These are phyloP conservation scores for Calonectria honghensis DNA, from an alignment of 2,329 filamentous ascomycete species.

Conservation along the genomic window DNA sequence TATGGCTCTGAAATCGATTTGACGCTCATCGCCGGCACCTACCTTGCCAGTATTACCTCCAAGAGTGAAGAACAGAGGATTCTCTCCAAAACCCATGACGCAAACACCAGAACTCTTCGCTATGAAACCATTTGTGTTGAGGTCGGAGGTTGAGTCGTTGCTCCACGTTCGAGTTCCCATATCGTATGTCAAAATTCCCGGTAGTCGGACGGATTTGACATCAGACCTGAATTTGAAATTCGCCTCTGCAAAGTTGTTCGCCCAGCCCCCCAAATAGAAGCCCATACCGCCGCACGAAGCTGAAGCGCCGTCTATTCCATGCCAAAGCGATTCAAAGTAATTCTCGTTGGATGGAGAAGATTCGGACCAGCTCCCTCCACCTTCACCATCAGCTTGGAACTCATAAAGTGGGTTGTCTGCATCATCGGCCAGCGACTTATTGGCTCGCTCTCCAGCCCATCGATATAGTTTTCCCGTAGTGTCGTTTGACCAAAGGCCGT, in stretches of 20 bases:
- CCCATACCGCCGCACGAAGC: conserved; percentile 8
- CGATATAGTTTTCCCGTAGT: conserved; percentile 10
- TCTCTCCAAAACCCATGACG: conserved; percentile 7
- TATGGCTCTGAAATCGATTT: not conserved
- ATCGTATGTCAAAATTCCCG: conserved; percentile 9
- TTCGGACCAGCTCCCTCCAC: not conserved
- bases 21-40: not conserved
- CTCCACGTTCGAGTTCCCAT: conserved; percentile 9
- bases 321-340: conserved; percentile 9
- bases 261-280: conserved; percentile 10
- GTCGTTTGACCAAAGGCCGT: conserved; percentile 14
- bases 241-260: not conserved
- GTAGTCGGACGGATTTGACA: not conserved
- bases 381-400: conserved; percentile 1
- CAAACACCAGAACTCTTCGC: conserved; percentile 5
- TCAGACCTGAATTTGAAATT: not conserved
- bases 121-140: not conserved
- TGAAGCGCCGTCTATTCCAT: conserved; percentile 4
- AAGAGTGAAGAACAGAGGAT: not conserved
- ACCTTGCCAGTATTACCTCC: not conserved
- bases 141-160: not conserved
- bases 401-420: not conserved
- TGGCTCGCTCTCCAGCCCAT: not conserved
- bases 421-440: not conserved
- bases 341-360: not conserved